A percentile compares a stretch with the other conserved stretches of the same genome.
These are phyloP conservation scores for Coemansia aciculifera DNA, from an alignment of 192 early-diverging fungal species.

Conservation along the genomic window DNA sequence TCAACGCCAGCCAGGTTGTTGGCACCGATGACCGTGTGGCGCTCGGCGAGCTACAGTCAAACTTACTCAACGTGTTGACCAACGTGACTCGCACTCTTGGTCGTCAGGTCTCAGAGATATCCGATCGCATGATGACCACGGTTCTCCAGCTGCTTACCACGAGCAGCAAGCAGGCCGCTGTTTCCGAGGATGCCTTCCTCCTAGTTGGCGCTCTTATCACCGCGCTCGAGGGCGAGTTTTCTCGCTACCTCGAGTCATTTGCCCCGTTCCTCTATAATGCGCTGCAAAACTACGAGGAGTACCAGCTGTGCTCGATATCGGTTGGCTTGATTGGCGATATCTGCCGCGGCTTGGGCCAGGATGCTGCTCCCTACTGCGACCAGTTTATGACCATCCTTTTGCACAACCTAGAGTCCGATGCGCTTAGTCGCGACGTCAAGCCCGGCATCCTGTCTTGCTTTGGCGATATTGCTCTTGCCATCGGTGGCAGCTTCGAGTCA, in stretches of 20 bases:
- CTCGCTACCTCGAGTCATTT: slow-evolving; percentile 86
- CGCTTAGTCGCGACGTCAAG: slow-evolving; percentile 83
- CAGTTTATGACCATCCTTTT: slow-evolving; percentile 83
- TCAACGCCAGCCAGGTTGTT: slow-evolving; percentile 74
- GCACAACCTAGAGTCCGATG: slow-evolving; percentile 73
- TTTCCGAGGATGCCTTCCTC: slow-evolving; percentile 91
- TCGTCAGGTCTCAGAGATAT: slow-evolving; percentile 67
- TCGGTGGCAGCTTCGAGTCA: slow-evolving; percentile 79
- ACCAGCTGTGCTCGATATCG: slow-evolving; percentile 89
- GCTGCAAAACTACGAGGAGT: slow-evolving; percentile 87
- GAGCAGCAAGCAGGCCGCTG: slow-evolving; percentile 76
- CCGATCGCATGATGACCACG: slow-evolving; percentile 89
- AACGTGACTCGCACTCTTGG: slow-evolving; percentile 79
- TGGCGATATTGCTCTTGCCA: slow-evolving; percentile 80
- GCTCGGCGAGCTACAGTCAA: slow-evolving; percentile 87
- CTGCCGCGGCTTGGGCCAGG: slow-evolving; percentile 77
- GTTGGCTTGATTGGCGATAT: slow-evolving; percentile 98
- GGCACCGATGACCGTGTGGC: slow-evolving; percentile 78
- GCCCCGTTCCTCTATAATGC: slow-evolving; percentile 77
- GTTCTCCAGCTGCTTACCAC: slow-evolving; percentile 75
- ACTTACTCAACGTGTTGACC: slow-evolving; percentile 88
- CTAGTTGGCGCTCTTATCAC: slow-evolving; percentile 79
- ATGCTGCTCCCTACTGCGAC: slow-evolving; percentile 75
- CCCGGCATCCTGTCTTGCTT: slow-evolving; percentile 86
- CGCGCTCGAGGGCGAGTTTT: slow-evolving; percentile 84